Conservation (phyloP, 371 early-diverging fungal genomes). For the Rhizomucor pusillus region DNA sequence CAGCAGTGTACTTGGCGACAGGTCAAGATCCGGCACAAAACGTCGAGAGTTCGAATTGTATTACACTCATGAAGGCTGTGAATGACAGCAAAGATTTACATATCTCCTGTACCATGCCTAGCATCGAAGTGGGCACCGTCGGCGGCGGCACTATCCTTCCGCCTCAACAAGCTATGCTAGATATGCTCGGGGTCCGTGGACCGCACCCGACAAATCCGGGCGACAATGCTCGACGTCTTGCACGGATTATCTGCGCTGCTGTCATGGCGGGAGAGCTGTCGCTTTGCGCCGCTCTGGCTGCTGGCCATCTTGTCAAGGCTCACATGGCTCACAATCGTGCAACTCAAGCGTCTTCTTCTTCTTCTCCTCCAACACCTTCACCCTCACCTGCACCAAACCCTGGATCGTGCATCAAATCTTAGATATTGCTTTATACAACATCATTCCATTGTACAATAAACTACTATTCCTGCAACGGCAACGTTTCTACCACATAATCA, state of each 20-base stretch:
- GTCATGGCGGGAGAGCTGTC: conserved; percentile 98
- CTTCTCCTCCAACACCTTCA: conserved; percentile 16
- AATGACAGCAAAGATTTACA: conserved; percentile 77
- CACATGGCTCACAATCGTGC: conserved; percentile 84
- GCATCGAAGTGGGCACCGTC: conserved; percentile 94
- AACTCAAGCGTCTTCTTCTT: conserved; percentile 16
- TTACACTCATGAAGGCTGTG: conserved; percentile 91
- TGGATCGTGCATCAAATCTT: conserved; percentile 22
- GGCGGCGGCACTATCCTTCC: conserved; percentile 94
- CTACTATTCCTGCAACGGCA: no score
- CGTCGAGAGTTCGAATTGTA: conserved; percentile 93
- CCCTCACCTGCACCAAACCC: conserved; percentile 12
- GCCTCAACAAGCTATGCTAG: conserved; percentile 88
- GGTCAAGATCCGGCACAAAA: conserved; percentile 98
- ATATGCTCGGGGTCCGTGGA: conserved; percentile 88
- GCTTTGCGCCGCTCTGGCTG: conserved; percentile 81
- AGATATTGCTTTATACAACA: no score
- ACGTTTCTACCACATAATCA: no score
- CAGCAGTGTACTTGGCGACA: conserved; percentile 93
- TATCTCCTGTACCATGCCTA: conserved; percentile 94
- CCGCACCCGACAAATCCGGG: conserved; percentile 84
- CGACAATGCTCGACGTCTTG: conserved; percentile 84
- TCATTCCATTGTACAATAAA: no score
- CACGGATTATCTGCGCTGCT: conserved; percentile 86
- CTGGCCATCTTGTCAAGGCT: conserved; percentile 82